Conservation (phyloP, 2,329 filamentous ascomycete species). For the Trichophyton mentagrophytes region DNA sequence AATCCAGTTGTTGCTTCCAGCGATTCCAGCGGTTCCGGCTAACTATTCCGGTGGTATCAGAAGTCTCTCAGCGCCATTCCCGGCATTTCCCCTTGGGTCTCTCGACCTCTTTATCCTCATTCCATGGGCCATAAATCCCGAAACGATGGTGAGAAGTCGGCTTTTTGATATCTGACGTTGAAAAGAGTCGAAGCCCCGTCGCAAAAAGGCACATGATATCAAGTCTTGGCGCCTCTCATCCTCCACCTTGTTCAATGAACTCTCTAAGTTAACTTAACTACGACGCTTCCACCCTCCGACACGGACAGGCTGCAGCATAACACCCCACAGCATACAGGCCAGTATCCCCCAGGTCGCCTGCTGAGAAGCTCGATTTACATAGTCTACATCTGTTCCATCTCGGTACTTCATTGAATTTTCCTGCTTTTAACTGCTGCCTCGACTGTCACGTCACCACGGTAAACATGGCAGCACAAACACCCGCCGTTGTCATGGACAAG, state of each 20-base stretch:
- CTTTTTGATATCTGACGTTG: background rate
- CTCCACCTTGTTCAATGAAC: background rate
- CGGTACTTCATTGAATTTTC: background rate
- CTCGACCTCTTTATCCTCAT: background rate
- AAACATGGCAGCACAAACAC: slow-evolving; percentile 90
- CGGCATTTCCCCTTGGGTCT: background rate
- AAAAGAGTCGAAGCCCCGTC: background rate
- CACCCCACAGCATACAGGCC: background rate
- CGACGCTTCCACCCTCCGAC: background rate
- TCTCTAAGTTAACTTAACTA: background rate
- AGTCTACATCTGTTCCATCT: background rate
- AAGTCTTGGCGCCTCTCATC: background rate
- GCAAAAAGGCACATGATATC: background rate
- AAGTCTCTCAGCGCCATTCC: background rate
- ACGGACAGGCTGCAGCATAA: background rate
- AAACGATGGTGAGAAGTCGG: background rate
- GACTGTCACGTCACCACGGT: background rate
- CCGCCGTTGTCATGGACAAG: slow-evolving; percentile 99
- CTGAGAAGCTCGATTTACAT: background rate
- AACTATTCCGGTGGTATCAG: background rate
- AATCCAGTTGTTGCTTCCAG: slow-evolving; percentile 2
- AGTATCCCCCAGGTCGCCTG: background rate
- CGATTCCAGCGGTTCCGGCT: background rate
- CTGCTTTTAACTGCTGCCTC: background rate
- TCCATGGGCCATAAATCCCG: background rate